A percentile compares a stretch with the other conserved stretches of the same genome.
Conservation (phyloP, 208 protist species). For the Leishmania tarentolae region DNA sequence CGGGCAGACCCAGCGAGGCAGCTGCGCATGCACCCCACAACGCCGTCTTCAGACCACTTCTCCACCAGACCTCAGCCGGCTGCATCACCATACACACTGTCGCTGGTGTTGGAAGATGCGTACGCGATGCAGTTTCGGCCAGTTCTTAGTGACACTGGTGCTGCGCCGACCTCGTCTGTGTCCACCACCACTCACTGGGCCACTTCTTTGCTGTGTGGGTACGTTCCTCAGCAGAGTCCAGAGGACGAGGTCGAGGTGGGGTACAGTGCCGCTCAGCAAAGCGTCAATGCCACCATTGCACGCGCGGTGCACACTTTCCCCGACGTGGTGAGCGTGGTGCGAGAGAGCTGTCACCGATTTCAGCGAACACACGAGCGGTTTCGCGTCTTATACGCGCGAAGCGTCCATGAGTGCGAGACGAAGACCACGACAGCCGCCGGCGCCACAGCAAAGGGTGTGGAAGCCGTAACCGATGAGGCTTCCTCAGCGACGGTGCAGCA, state of each 20-base stretch:
- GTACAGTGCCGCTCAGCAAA: too few relatives aligned
- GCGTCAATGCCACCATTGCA: not conserved
- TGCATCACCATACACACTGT: conserved; percentile 31
- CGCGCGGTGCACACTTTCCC: conserved; percentile 27
- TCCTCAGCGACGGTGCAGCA: not conserved
- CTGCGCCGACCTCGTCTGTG: not conserved
- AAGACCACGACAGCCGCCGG: not conserved
- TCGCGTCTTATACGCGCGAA: conserved; percentile 8
- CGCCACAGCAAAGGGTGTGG: not conserved
- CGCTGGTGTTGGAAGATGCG: conserved; percentile 58
- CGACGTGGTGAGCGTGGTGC: conserved; percentile 51
- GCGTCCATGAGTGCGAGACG: not conserved
- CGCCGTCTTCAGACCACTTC: not conserved
- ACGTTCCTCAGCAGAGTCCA: not conserved
- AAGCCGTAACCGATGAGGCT: not conserved
- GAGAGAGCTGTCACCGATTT: conserved; percentile 58
- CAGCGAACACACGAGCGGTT: conserved; percentile 32
- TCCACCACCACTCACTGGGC: conserved; percentile 18
- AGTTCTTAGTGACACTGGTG: not conserved
- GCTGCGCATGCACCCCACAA: not conserved
- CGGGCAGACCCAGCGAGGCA: conserved; percentile 11
- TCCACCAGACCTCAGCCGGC: conserved; percentile 11
- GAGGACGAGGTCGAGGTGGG: not conserved
- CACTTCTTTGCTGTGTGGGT: conserved; percentile 8
- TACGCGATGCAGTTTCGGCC: conserved; percentile 15